These are phyloP conservation scores for Pinus tabuliformis DNA, from an alignment of 75 land plant species.

Conservation along the genomic window DNA sequence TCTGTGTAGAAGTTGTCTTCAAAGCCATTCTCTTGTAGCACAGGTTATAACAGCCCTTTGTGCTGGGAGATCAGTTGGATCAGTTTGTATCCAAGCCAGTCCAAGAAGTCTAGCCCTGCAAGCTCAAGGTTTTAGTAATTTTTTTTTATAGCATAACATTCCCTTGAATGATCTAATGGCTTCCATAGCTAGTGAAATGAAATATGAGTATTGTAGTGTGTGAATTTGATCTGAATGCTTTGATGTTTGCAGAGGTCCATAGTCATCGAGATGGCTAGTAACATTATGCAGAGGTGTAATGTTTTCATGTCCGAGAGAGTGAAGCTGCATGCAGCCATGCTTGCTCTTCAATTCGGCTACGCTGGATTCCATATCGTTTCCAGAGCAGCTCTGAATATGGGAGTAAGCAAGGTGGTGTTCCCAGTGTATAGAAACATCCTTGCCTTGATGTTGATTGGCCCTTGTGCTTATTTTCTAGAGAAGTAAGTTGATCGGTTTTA, in stretches of 20 bases:
- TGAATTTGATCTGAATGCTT: background rate
- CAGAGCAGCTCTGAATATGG: conserved; percentile 77
- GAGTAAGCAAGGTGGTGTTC: conserved; percentile 78
- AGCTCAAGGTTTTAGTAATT: background rate
- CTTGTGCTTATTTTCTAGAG: conserved; percentile 79
- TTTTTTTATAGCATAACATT: background rate
- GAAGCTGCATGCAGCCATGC: conserved; percentile 76
- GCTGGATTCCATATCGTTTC: conserved; percentile 93
- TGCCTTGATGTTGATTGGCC: conserved; percentile 58
- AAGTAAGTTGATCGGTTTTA: conserved; percentile 33
- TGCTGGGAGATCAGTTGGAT: background rate
- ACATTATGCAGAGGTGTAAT: background rate
- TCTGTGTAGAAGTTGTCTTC: background rate
- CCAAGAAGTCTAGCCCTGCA: background rate
- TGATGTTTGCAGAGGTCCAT: background rate
- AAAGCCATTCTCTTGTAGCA: background rate
- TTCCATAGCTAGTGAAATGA: background rate
- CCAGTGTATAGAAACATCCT: conserved; percentile 83
- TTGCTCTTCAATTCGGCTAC: conserved; percentile 76
- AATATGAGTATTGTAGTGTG: background rate
- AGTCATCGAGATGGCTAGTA: background rate
- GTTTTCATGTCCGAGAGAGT: conserved; percentile 19
- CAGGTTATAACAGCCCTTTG: background rate
- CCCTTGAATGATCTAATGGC: background rate
- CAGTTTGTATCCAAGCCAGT: background rate